These are phyloP conservation scores for Colletotrichum sp. DNA, from an alignment of 2,329 filamentous ascomycete genomes.

Conservation along the genomic window DNA sequence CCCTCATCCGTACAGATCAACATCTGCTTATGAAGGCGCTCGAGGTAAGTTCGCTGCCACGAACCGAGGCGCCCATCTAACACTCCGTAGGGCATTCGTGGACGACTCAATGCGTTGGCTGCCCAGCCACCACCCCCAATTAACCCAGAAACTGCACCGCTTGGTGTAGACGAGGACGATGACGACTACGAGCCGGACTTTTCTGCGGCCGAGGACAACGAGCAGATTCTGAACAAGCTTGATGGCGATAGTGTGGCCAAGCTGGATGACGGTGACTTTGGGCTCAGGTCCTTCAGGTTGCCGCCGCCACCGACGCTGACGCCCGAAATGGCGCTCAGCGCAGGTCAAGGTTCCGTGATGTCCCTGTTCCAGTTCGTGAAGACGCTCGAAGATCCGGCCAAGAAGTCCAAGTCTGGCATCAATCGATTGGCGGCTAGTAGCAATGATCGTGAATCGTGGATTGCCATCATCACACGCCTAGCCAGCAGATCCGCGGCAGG, in stretches of 20 bases:
- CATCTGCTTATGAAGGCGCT: constrained; percentile 75
- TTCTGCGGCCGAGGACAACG: constrained; percentile 75
- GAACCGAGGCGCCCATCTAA: constrained; percentile 22
- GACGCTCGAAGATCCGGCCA: constrained; percentile 69
- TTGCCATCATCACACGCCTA: constrained; percentile 83
- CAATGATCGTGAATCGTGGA: constrained; percentile 88
- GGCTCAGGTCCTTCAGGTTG: constrained; percentile 79
- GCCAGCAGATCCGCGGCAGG: constrained; percentile 80
- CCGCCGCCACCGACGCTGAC: constrained; percentile 78
- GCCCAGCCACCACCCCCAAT: constrained; percentile 49
- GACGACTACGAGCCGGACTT: constrained; percentile 90
- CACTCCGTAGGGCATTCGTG: constrained; percentile 51
- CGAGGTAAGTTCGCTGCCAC: constrained; percentile 56
- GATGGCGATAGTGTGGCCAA: constrained; percentile 61
- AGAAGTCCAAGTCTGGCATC: constrained; percentile 75
- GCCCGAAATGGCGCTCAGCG: constrained; percentile 72
- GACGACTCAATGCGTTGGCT: constrained; percentile 51
- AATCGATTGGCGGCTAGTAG: constrained; percentile 83
- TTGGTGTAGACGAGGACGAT: constrained; percentile 78
- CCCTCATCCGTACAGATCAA: constrained; percentile 75
- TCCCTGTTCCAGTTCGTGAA: constrained; percentile 82
- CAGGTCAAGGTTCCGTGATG: constrained; percentile 75
- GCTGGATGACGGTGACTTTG: constrained; percentile 59
- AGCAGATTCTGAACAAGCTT: constrained; percentile 79
- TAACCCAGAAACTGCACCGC: constrained; percentile 63